Conservation (phyloP, 169 alveolate species). For the Babesia bovis region DNA sequence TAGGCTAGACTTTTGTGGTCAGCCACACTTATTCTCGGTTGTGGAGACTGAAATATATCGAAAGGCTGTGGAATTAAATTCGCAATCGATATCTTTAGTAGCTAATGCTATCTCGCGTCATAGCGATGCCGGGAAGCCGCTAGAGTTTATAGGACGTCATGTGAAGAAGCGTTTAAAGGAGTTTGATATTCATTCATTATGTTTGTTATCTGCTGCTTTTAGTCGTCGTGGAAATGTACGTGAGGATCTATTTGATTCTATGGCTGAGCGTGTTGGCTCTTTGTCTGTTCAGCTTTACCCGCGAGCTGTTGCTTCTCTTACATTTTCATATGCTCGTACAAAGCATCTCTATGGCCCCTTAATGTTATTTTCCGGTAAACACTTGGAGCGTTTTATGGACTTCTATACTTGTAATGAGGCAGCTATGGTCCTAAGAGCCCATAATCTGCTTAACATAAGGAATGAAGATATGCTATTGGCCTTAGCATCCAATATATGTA, state of each 20-base stretch:
- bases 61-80: conserved; percentile 20
- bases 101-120: conserved; percentile 39
- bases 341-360: conserved; percentile 75
- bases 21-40: conserved; percentile 38
- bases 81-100: conserved; percentile 30
- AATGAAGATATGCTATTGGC: conserved; percentile 35
- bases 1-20: conserved; percentile 43
- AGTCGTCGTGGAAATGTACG: conserved; percentile 26
- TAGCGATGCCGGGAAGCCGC: conserved; percentile 9
- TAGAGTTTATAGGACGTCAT: conserved; percentile 8
- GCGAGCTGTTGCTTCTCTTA: conserved; percentile 68
- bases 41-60: conserved; percentile 58
- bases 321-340: conserved; percentile 70
- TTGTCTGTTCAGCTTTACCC: conserved; percentile 70
- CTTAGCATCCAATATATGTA: conserved; percentile 22
- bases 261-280: conserved; percentile 75
- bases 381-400: conserved; percentile 38
- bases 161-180: conserved; percentile 27
- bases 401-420: conserved; percentile 49
- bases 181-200: conserved; percentile 58
- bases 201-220: conserved; percentile 45
- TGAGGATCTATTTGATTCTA: conserved; percentile 32
- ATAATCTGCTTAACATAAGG: conserved; percentile 28
- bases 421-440: conserved; percentile 49
- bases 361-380: conserved; percentile 66